Evolutionary conservation across 306 rosid species (phyloP), one percentile per base, ranked within the genome.

Genomic region (Dryas alaskensis): DNA sequence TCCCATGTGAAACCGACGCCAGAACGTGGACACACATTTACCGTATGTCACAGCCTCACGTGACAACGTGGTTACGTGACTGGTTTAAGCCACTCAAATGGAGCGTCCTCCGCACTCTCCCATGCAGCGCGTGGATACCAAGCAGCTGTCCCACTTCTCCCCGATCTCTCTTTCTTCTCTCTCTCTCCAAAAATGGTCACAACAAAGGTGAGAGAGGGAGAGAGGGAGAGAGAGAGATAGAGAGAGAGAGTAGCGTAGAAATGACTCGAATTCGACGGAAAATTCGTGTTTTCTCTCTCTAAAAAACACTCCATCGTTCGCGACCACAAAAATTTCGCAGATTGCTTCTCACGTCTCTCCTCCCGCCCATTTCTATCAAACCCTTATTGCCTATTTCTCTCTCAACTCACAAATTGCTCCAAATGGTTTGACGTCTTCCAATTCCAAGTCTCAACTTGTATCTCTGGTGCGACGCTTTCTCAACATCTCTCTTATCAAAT

Each of bases 171-270:
- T 5, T 11, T 37, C 3, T 13, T 47, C 3, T 14, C 22, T 48
- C 5, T 31, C 0, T 22, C 5, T 19, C 10, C 60, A n/a, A 4
- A 66, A 67, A 47, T 49, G 8, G 22, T 22, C 58, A 10, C 13
- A 22, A 19, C 7, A 31, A 31, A 43, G 43, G 27, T 42, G 8
- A 8, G 6, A 31, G n/a, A 59, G 8, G 4, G 3, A 25, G 57
- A 68, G 62, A 40, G 19, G 0, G 8, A 8, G 6, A 31, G 11
- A 59, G 8, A 7, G 3, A 25, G 57, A 68, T 54, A 40, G 67
- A 37, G 39, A 16, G 7, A 45, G 5, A 45, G 13, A 50, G 79
- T 81, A 52, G 96, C 89, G 89, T 90, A 66, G 80, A 79, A 76
- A 88, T 75, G 69, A 87, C 87, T 81, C 86, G 39, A 46, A 65